These are phyloP conservation scores for Trifolium dubium DNA, from an alignment of 306 rosid genomes.

Conservation along the genomic window DNA sequence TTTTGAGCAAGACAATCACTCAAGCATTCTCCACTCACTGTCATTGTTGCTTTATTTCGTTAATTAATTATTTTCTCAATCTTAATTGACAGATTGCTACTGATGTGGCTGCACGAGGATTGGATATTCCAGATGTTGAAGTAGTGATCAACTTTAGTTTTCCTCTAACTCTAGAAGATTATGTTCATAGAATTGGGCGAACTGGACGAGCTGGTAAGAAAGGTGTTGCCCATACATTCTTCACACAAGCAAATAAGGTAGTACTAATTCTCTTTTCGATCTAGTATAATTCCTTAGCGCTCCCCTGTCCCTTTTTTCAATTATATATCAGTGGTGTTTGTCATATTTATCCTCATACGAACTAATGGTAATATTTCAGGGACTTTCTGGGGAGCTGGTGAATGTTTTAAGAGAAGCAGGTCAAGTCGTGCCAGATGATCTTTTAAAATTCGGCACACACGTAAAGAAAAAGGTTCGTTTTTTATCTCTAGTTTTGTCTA, in stretches of 20 bases:
- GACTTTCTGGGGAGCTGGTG: slow-evolving; percentile 96
- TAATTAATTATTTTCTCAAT: slow-evolving; percentile 23
- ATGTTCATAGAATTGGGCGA: slow-evolving; percentile 95
- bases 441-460: slow-evolving; percentile 88
- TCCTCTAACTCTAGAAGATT: slow-evolving; percentile 93
- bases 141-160: slow-evolving; percentile 94
- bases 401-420: slow-evolving; percentile 96
- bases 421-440: slow-evolving; percentile 72
- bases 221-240: slow-evolving; percentile 96
- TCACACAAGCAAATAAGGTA: slow-evolving; percentile 87
- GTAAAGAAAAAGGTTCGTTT: slow-evolving; percentile 86
- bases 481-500: slow-evolving; percentile 30
- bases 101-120: slow-evolving; percentile 97
- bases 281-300: background rate
- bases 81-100: slow-evolving; percentile 76
- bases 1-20: slow-evolving; percentile 22
- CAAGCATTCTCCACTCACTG: background rate
- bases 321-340: slow-evolving; percentile 9
- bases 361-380: slow-evolving; percentile 56
- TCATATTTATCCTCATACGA: background rate
- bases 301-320: background rate
- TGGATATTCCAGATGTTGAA: slow-evolving; percentile 97
- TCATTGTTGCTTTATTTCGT: background rate
- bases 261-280: background rate
- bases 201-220: slow-evolving; percentile 97